phyloP scores from a whole-genome alignment of 2,329 filamentous ascomycete genomes.

The Ramularia collo-cygni region DNA sequence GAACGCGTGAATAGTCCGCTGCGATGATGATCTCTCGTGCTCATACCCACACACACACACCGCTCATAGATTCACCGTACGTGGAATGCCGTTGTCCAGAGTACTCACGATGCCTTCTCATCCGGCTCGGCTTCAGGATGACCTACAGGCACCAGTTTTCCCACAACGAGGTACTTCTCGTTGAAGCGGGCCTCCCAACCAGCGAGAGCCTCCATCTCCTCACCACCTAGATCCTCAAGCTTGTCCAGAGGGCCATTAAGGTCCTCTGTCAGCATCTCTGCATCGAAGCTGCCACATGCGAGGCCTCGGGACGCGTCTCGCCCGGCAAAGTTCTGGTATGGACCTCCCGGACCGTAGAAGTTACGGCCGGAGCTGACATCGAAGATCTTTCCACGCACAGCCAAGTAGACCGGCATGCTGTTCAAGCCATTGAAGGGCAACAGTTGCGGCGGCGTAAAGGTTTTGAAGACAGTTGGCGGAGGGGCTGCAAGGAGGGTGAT shows the following conservation, averaged over 20 bases:
- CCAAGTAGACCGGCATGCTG: slow-evolving; percentile 72
- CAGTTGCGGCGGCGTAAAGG: slow-evolving; percentile 77
- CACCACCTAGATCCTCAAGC: slow-evolving; percentile 61
- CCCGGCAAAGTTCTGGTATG: slow-evolving; percentile 94
- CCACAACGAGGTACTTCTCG: slow-evolving; percentile 94
- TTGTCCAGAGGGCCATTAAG: slow-evolving; percentile 75
- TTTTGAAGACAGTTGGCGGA: slow-evolving; percentile 75
- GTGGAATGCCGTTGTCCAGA: no score
- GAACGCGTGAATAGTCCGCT: no score
- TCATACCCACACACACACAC: no score
- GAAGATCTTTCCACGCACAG: slow-evolving; percentile 86
- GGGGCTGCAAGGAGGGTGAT: slow-evolving; percentile 47
- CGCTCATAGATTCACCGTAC: neutral
- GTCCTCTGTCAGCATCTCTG: slow-evolving; percentile 90
- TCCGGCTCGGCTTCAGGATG: slow-evolving; percentile 45
- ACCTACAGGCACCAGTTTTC: slow-evolving; percentile 66
- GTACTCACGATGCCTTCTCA: slow-evolving; percentile 6
- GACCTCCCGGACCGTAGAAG: slow-evolving; percentile 93
- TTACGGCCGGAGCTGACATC: slow-evolving; percentile 81
- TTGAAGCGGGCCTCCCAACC: slow-evolving; percentile 92
- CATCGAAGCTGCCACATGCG: slow-evolving; percentile 86
- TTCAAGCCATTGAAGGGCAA: slow-evolving; percentile 75
- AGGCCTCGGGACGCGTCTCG: slow-evolving; percentile 83
- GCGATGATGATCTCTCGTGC: no score
- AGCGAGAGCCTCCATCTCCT: slow-evolving; percentile 74